phyloP scores from a whole-genome alignment of 805 yeast genomes.

The Saccharomycopsis sp. region DNA sequence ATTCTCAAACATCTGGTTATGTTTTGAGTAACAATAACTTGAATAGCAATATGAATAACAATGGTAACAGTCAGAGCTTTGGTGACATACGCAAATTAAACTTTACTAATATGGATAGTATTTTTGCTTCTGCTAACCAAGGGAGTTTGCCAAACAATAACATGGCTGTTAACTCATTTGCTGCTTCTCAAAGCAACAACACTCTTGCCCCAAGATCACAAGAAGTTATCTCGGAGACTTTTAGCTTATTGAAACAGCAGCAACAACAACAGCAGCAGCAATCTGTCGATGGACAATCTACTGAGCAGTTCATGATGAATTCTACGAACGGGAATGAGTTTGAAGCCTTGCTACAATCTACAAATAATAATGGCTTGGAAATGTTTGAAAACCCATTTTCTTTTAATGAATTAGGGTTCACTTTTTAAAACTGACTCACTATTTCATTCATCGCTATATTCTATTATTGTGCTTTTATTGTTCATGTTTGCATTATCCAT shows the following conservation, averaged over 20 bases:
- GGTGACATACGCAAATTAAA: background rate
- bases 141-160: background rate
- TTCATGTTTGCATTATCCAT: background rate
- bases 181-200: background rate
- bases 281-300: background rate
- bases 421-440: background rate
- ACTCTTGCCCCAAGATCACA: slow-evolving; percentile 14
- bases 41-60: slow-evolving; percentile 2
- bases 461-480: background rate
- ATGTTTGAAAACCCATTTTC: slow-evolving; percentile 5
- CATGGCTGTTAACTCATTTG: background rate
- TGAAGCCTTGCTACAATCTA: background rate
- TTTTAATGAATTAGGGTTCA: slow-evolving; percentile 1
- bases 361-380: background rate
- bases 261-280: slow-evolving; percentile 1
- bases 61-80: background rate
- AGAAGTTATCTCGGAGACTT: slow-evolving; percentile 6
- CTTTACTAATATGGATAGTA: slow-evolving; percentile 10
- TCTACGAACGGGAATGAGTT: background rate
- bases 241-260: slow-evolving; percentile 3
- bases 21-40: slow-evolving; percentile 3
- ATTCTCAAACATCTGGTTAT: background rate
- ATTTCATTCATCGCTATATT: background rate
- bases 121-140: slow-evolving; percentile 3
- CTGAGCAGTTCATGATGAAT: background rate